phyloP scores from a whole-genome alignment of 495 filamentous ascomycete genomes.

The Neurospora intermedia region DNA sequence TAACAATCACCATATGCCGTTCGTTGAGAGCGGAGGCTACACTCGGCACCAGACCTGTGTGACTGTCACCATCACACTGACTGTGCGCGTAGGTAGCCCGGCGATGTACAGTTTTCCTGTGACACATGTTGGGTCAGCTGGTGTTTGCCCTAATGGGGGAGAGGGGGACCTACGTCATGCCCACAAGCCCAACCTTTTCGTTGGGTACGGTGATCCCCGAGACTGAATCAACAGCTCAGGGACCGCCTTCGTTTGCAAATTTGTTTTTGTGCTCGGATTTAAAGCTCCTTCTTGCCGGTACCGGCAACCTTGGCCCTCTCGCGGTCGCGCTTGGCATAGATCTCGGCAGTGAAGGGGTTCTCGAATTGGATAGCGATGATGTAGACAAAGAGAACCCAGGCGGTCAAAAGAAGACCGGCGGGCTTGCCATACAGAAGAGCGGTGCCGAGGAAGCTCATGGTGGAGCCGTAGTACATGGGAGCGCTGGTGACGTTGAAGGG shows the following conservation, averaged over 20 bases:
- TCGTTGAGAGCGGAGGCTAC: neutral
- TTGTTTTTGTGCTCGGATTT: constrained; percentile 1
- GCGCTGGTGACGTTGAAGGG: constrained; percentile 89
- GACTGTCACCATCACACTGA: neutral
- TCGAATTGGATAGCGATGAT: constrained; percentile 77
- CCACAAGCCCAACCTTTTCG: neutral
- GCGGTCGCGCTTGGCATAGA: constrained; percentile 82
- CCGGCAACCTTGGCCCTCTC: constrained; percentile 28
- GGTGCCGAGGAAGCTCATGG: constrained; percentile 81
- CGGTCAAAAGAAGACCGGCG: constrained; percentile 70
- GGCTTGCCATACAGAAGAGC: constrained; percentile 86
- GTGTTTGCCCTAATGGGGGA: neutral
- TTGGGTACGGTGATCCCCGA: neutral
- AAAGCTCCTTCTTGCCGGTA: constrained; percentile 35
- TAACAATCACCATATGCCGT: neutral
- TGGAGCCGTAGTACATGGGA: constrained; percentile 95
- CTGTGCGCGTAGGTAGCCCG: neutral
- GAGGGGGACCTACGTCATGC: neutral
- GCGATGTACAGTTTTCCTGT: neutral
- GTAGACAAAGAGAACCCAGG: constrained; percentile 68
- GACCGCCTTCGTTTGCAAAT: neutral
- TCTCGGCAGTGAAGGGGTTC: constrained; percentile 92
- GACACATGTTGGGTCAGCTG: neutral
- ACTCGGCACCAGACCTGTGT: neutral
- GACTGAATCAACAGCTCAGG: neutral